Evolutionary conservation across 192 early-diverging fungal species (phyloP).

Genomic region (Entomortierella beljakovae): DNA sequence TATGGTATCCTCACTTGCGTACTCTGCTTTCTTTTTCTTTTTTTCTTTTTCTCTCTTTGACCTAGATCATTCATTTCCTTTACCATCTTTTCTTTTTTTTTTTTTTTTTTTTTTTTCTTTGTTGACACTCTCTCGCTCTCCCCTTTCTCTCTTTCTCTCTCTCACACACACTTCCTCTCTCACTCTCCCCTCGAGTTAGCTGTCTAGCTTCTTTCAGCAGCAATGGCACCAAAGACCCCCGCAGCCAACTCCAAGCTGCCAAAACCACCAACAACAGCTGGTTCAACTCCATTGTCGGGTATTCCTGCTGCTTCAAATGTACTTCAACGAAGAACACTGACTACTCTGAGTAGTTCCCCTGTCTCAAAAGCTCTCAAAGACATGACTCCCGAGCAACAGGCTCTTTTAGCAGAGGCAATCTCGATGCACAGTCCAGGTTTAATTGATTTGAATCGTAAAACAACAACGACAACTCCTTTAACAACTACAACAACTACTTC

Average conservation of each 20-base stretch:
- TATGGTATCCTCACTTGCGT: background rate
- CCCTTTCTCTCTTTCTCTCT: background rate
- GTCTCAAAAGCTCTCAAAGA: slow-evolving; percentile 49
- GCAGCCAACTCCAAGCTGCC: slow-evolving; percentile 56
- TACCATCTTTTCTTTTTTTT: background rate
- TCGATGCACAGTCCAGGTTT: slow-evolving; percentile 52
- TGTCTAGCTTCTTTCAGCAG: slow-evolving; percentile 20
- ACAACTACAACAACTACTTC: slow-evolving; percentile 1
- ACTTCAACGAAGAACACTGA: slow-evolving; percentile 33
- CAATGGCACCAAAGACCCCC: slow-evolving; percentile 52
- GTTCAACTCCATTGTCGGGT: slow-evolving; percentile 33
- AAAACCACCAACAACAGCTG: slow-evolving; percentile 45
- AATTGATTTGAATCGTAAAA: slow-evolving; percentile 27
- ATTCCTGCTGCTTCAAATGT: slow-evolving; percentile 35
- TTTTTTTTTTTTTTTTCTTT: background rate
- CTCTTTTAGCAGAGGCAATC: slow-evolving; percentile 53
- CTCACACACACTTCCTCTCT: background rate
- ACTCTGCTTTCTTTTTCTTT: background rate
- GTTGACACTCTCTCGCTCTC: background rate
- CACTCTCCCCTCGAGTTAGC: slow-evolving; percentile 1
- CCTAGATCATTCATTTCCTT: background rate
- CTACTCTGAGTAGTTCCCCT: slow-evolving; percentile 12
- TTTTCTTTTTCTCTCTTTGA: background rate
- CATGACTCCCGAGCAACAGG: slow-evolving; percentile 58
- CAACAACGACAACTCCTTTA: background rate